Percentiles rank a stretch among this genome's conserved stretches.
Conservation (phyloP, 2,329 filamentous ascomycete species). For the Mycosphaerelloides madeirae region DNA sequence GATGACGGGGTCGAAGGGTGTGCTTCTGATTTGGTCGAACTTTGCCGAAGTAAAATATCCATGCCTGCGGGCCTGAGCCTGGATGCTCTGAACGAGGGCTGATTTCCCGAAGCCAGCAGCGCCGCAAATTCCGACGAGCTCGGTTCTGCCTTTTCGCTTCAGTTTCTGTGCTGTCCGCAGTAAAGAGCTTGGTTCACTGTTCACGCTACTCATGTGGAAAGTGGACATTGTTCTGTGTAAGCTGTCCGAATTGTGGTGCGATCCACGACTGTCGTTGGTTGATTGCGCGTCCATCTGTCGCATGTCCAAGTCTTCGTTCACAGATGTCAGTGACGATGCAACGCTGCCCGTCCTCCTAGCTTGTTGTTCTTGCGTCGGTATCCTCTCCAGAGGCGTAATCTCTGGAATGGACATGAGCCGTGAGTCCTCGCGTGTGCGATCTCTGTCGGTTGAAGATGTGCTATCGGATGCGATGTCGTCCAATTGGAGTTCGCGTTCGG, state of each 20-base stretch:
- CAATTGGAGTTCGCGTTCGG: slow-evolving; percentile 24
- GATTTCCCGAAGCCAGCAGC: slow-evolving; percentile 57
- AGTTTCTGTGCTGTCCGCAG: slow-evolving; percentile 45
- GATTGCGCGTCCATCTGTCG: slow-evolving; percentile 7
- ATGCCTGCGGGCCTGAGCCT: slow-evolving; percentile 51
- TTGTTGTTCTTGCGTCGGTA: slow-evolving; percentile 9
- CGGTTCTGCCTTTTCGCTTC: slow-evolving; percentile 53
- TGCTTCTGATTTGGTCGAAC: slow-evolving; percentile 55
- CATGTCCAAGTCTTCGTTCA: slow-evolving; percentile 11
- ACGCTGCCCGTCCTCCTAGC: slow-evolving; percentile 13
- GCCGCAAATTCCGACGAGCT: slow-evolving; percentile 56
- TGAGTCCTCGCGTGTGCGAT: slow-evolving; percentile 44
- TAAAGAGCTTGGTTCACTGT: slow-evolving; percentile 23
- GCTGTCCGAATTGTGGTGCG: slow-evolving; percentile 18
- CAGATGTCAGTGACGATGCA: slow-evolving; percentile 14
- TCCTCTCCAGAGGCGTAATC: slow-evolving; percentile 21
- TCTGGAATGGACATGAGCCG: slow-evolving; percentile 35
- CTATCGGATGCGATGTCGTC: slow-evolving; percentile 47
- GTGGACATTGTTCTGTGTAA: slow-evolving; percentile 18
- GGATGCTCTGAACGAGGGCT: slow-evolving; percentile 55
- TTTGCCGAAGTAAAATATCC: slow-evolving; percentile 59
- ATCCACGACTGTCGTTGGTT: slow-evolving; percentile 20
- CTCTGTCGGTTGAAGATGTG: slow-evolving; percentile 43
- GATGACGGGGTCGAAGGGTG: slow-evolving; percentile 59
- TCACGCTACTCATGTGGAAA: slow-evolving; percentile 11